Evolutionary conservation across 805 yeast species (phyloP).

Genomic region (Ogataea nonfermentans): DNA sequence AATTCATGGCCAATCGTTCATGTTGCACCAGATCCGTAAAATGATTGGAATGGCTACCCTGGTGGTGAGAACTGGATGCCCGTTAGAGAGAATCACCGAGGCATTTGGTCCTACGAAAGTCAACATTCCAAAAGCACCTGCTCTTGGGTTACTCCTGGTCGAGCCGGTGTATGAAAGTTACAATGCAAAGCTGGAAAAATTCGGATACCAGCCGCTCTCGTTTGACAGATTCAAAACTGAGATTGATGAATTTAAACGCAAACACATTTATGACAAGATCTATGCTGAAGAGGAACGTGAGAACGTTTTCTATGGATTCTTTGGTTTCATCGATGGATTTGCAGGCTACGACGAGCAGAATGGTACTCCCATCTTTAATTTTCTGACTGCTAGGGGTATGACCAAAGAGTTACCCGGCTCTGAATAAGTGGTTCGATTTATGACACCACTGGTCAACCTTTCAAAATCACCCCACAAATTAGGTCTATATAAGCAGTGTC

Average conservation of each 20-base stretch:
- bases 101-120: conserved; percentile 74
- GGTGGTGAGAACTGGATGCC: conserved; percentile 82
- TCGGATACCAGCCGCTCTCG: conserved; percentile 74
- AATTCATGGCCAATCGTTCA: conserved; percentile 96
- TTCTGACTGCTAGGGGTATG: conserved; percentile 48
- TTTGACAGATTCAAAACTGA: conserved; percentile 63
- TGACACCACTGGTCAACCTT: background rate
- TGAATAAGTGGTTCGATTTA: conserved; percentile 7
- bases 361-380: conserved; percentile 63
- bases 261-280: conserved; percentile 86
- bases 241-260: conserved; percentile 84
- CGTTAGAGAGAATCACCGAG: conserved; percentile 68
- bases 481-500: conserved; percentile 3
- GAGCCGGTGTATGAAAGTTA: conserved; percentile 89
- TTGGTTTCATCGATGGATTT: conserved; percentile 84
- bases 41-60: conserved; percentile 96
- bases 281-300: conserved; percentile 87
- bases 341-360: conserved; percentile 45
- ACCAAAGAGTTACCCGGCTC: conserved; percentile 22
- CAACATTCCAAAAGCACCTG: conserved; percentile 97
- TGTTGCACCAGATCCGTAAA: conserved; percentile 96
- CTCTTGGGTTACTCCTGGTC: conserved; percentile 85
- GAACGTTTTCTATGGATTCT: conserved; percentile 86
- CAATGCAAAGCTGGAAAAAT: conserved; percentile 64
- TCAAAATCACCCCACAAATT: conserved; percentile 11